Base-by-base conservation (phyloP, 768 basidiomycete species). In the Boletus vermiculosoides region DNA sequence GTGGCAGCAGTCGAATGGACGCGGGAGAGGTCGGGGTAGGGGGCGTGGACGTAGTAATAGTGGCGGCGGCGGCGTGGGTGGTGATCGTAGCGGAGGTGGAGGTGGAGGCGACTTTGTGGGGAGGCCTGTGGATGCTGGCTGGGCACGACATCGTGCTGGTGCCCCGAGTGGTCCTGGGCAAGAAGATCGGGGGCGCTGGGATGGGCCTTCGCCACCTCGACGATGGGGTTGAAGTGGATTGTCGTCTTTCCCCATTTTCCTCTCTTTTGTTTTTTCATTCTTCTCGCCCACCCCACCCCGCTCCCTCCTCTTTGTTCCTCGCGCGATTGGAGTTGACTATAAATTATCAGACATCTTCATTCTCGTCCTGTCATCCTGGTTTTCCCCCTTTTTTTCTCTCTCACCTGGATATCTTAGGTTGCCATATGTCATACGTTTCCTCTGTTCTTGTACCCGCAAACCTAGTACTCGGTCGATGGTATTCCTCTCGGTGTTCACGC, bases 81-180 rank as follows among this genome's bases (percentile, higher is more conserved):
- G 47, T 10, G 37, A 39, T 39, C 37, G 37, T 39, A 9, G 37
- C 4, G 34, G 52, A 15, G 42, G 59, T 7, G 51, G 54, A 5
- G 49, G 52, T 5, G 51, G 62, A n/a, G 57, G 66, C 3, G 68
- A 71, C 15, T 64, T 74, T 37, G 63, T 67, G 31, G 75, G 74
- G 41, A 65, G 76, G 41, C 72, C 82, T 36, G 72, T 80, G 18
- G 86, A 88, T 62, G 65, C 67, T 20, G 73, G 77, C 23, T 64
- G 71, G 60, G 57, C 60, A 5, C 59, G 71, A 51, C 66, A 70
- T 50, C 67, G 71, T 45, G 47, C 70, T 10, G 67, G 76, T 63
- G 60, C 54, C 12, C 63, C 69, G 15, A 52, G 62, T 9, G 59
- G 62, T n/a, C 51, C 65, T 15, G 49, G 47, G 13, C 63, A 57